phyloP scores from a whole-genome alignment of 148 eudicot species.

The Chenopodium quinoa region DNA sequence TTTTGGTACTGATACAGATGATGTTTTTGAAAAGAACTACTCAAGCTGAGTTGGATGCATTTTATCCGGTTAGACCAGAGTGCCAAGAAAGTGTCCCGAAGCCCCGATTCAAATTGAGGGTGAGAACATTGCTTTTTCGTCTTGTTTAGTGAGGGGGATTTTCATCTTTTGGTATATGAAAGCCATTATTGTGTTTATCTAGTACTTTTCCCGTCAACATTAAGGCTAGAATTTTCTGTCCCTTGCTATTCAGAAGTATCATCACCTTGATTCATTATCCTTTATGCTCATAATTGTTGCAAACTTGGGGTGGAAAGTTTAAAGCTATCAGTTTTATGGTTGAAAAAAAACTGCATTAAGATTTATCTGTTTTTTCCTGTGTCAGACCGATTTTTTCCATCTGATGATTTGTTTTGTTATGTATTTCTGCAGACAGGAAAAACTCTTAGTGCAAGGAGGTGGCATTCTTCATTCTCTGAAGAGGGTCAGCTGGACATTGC shows the following conservation, averaged over 20 bases:
- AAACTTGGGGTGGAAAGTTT: constrained; percentile 1
- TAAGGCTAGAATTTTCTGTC: not conserved
- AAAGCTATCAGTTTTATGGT: not conserved
- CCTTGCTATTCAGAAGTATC: not conserved
- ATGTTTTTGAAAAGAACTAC: constrained; percentile 47
- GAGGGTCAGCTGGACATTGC: constrained; percentile 91
- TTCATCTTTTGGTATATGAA: not conserved
- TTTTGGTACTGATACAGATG: constrained; percentile 20
- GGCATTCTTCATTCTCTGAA: constrained; percentile 74
- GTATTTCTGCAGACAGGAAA: constrained; percentile 54
- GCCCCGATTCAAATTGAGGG: constrained; percentile 79
- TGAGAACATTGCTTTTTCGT: constrained; percentile 30
- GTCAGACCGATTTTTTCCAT: not conserved
- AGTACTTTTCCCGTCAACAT: not conserved
- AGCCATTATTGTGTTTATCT: not conserved
- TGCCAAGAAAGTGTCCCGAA: constrained; percentile 69
- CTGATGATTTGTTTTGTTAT: not conserved
- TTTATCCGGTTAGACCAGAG: constrained; percentile 69
- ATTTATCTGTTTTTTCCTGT: not conserved
- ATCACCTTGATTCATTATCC: not conserved
- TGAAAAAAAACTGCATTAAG: not conserved
- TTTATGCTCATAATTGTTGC: not conserved
- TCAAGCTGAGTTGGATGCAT: constrained; percentile 55
- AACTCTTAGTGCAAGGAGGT: constrained; percentile 88
- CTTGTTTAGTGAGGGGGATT: not conserved